Evolutionary conservation across 2,329 filamentous ascomycete species (phyloP).

Genomic region (Ambrosiella xylebori): DNA sequence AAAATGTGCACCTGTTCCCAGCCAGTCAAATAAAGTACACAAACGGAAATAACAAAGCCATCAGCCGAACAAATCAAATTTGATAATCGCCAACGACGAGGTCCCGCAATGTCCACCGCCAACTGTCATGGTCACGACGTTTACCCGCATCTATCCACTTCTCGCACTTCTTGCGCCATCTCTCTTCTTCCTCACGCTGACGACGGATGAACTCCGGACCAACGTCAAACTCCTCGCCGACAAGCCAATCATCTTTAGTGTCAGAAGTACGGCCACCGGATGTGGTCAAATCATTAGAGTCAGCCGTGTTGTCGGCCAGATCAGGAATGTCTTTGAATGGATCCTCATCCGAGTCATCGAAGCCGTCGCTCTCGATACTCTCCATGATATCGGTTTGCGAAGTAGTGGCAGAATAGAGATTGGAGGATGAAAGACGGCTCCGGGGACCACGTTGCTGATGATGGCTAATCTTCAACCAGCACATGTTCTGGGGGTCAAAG

Average conservation of each 20-base stretch:
- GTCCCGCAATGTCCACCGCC: slow-evolving; percentile 63
- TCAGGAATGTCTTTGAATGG: slow-evolving; percentile 92
- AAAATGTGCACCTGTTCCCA: background rate
- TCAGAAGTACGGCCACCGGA: slow-evolving; percentile 30
- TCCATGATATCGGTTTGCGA: slow-evolving; percentile 32
- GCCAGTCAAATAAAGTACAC: background rate
- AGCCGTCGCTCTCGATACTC: slow-evolving; percentile 47
- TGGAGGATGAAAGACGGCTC: slow-evolving; percentile 9
- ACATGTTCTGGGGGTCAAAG: slow-evolving; percentile 93
- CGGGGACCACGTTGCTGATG: slow-evolving; percentile 20
- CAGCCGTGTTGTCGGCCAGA: slow-evolving; percentile 50
- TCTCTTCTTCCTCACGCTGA: slow-evolving; percentile 78
- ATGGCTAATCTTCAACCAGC: slow-evolving; percentile 68
- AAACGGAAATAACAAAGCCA: background rate
- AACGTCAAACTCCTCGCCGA: slow-evolving; percentile 94
- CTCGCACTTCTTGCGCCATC: slow-evolving; percentile 77
- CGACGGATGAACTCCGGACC: slow-evolving; percentile 82
- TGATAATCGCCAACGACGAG: slow-evolving; percentile 30
- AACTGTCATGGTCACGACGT: slow-evolving; percentile 38
- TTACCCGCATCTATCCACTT: slow-evolving; percentile 52
- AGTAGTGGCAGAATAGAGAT: slow-evolving; percentile 10
- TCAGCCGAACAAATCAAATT: background rate
- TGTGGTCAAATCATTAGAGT: slow-evolving; percentile 29
- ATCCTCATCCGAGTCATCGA: slow-evolving; percentile 78
- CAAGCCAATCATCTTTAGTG: slow-evolving; percentile 60